These are phyloP conservation scores for Fagopyrum tataricum DNA, from an alignment of 148 eudicot species.

Conservation along the genomic window DNA sequence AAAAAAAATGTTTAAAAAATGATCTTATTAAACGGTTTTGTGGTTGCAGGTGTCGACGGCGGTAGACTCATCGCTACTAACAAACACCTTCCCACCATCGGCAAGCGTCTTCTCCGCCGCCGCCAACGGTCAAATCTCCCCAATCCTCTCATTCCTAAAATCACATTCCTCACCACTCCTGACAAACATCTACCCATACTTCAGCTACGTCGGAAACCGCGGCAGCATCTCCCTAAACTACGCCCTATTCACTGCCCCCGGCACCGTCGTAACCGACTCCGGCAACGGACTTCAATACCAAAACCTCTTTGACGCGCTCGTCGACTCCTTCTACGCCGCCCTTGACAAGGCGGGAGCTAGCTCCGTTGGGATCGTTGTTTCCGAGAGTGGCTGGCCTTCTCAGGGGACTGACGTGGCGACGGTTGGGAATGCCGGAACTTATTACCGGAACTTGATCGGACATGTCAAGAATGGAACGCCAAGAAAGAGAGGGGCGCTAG, in stretches of 20 bases:
- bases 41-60: conserved; percentile 23
- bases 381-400: conserved; percentile 41
- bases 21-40: too few relatives aligned
- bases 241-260: conserved; percentile 37
- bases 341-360: conserved; percentile 26
- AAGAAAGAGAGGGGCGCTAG: conserved; percentile 22
- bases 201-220: conserved; percentile 15
- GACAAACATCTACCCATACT: conserved; percentile 44
- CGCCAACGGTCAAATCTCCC: conserved; percentile 15
- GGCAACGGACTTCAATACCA: conserved; percentile 29
- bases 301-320: conserved; percentile 39
- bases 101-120: conserved; percentile 16
- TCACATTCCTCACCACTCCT: conserved; percentile 26
- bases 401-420: conserved; percentile 20
- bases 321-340: conserved; percentile 38
- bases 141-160: conserved; percentile 34
- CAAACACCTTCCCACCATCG: conserved; percentile 28
- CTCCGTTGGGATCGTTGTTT: conserved; percentile 27
- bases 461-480: conserved; percentile 38
- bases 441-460: conserved; percentile 28
- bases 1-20: too few relatives aligned
- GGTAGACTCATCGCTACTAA: conserved; percentile 18
- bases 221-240: conserved; percentile 22
- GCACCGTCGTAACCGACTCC: conserved; percentile 23
- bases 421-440: conserved; percentile 25